phyloP scores from a whole-genome alignment of 805 yeast genomes.

The Lachancea fermentati region DNA sequence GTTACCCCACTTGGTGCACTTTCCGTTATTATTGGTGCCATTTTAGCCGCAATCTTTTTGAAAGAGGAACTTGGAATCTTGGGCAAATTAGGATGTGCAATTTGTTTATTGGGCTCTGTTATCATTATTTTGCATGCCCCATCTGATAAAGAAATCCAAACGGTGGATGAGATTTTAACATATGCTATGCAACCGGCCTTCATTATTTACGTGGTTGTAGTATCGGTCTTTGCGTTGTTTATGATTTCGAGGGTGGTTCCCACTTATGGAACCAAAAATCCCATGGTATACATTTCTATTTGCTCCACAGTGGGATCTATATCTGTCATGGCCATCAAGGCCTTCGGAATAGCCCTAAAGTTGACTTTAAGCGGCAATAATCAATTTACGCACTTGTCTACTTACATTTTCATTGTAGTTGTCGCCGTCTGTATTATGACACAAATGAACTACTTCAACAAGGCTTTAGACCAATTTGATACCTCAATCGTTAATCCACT shows the following conservation, averaged over 20 bases:
- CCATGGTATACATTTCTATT: constrained; percentile 84
- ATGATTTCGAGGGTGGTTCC: constrained; percentile 86
- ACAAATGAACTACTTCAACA: constrained; percentile 91
- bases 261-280: constrained; percentile 68
- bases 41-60: constrained; percentile 75
- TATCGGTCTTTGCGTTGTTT: constrained; percentile 61
- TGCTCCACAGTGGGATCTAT: constrained; percentile 89
- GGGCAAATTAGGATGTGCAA: constrained; percentile 91
- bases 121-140: constrained; percentile 90
- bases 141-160: constrained; percentile 81
- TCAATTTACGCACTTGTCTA: constrained; percentile 79
- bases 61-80: constrained; percentile 82
- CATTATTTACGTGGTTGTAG: constrained; percentile 56
- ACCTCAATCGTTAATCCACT: constrained; percentile 88
- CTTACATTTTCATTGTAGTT: constrained; percentile 72
- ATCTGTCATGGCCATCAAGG: constrained; percentile 87
- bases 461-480: constrained; percentile 88
- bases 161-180: constrained; percentile 79
- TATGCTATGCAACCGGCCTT: constrained; percentile 80
- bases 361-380: constrained; percentile 79
- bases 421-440: constrained; percentile 79
- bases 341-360: constrained; percentile 87
- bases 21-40: constrained; percentile 87
- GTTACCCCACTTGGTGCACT: constrained; percentile 92
- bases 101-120: constrained; percentile 81